A percentile compares a stretch with the other conserved stretches of the same genome.
These are phyloP conservation scores for Oryza australiensis DNA, from an alignment of 176 grass and related monocot species.

Conservation along the genomic window DNA sequence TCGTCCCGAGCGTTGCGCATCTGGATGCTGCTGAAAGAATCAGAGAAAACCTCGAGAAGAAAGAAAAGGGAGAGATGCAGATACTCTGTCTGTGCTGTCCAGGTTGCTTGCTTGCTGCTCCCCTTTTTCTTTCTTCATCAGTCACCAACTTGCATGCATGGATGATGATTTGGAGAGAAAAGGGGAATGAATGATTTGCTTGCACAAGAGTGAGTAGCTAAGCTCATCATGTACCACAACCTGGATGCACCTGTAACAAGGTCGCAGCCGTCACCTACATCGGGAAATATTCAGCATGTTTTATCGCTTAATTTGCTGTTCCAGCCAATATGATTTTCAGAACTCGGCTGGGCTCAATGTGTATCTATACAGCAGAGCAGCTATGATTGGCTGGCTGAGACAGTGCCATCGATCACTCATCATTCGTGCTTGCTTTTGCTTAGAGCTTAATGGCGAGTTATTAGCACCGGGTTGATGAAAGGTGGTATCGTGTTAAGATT, in stretches of 20 bases:
- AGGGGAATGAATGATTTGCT: slow-evolving; percentile 3
- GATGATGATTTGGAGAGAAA: slow-evolving; percentile 10
- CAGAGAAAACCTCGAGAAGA: neutral
- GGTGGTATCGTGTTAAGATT: neutral
- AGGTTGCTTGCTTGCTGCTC: neutral
- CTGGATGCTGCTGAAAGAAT: neutral
- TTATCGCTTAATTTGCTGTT: neutral
- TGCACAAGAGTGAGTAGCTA: neutral
- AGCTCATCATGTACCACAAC: slow-evolving; percentile 36
- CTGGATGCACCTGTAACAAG: slow-evolving; percentile 5
- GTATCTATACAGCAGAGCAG: neutral
- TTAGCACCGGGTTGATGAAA: neutral
- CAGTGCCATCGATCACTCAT: neutral
- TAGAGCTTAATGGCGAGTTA: neutral
- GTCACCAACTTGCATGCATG: neutral
- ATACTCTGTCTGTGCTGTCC: neutral
- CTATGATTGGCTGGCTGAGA: neutral
- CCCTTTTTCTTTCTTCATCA: neutral
- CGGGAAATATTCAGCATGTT: neutral
- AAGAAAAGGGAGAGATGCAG: neutral
- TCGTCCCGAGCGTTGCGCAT: neutral
- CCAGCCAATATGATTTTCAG: neutral
- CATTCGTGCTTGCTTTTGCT: neutral
- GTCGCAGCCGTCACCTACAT: neutral
- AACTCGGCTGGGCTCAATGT: too few relatives aligned